These are phyloP conservation scores for Gentiana straminea DNA, from an alignment of 257 asterid species.

Conservation along the genomic window DNA sequence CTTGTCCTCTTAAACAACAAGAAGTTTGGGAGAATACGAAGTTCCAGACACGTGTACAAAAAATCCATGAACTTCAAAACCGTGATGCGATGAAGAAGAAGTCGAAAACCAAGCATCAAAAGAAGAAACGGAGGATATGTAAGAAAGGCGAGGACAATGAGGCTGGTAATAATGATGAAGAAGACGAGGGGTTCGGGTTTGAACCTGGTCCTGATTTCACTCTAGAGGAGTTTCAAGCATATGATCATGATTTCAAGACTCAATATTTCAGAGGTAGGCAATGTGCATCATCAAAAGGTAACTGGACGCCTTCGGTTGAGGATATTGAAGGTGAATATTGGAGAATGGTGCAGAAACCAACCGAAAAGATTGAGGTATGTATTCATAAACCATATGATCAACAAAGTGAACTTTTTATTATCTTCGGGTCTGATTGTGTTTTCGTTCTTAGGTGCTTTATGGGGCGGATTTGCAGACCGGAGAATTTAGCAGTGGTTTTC, in stretches of 20 bases:
- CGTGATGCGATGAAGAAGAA: constrained; percentile 57
- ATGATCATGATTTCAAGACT: constrained; percentile 72
- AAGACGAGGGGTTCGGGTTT: too few relatives aligned
- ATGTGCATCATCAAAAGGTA: constrained; percentile 17
- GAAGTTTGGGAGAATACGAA: constrained; percentile 56
- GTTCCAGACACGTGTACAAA: constrained; percentile 79
- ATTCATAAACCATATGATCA: too few relatives aligned
- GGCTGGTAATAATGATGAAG: too few relatives aligned
- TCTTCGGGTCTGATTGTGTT: not conserved
- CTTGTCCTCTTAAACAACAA: constrained; percentile 69
- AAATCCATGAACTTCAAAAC: constrained; percentile 87
- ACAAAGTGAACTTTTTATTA: not conserved
- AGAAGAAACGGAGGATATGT: constrained; percentile 54
- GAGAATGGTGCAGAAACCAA: constrained; percentile 92
- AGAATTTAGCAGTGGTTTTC: constrained; percentile 87
- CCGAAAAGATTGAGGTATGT: constrained; percentile 45
- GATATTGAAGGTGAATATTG: constrained; percentile 88
- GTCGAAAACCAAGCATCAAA: constrained; percentile 41
- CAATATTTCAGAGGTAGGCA: constrained; percentile 52
- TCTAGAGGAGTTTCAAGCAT: constrained; percentile 60
- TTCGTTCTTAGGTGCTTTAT: constrained; percentile 58
- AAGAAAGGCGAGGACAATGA: too few relatives aligned
- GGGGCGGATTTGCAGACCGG: constrained; percentile 96
- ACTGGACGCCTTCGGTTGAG: constrained; percentile 51
- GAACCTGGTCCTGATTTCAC: constrained; percentile 79